Evolutionary conservation across 169 alveolate species (phyloP).

Genomic region (Toxoplasma gondii): DNA sequence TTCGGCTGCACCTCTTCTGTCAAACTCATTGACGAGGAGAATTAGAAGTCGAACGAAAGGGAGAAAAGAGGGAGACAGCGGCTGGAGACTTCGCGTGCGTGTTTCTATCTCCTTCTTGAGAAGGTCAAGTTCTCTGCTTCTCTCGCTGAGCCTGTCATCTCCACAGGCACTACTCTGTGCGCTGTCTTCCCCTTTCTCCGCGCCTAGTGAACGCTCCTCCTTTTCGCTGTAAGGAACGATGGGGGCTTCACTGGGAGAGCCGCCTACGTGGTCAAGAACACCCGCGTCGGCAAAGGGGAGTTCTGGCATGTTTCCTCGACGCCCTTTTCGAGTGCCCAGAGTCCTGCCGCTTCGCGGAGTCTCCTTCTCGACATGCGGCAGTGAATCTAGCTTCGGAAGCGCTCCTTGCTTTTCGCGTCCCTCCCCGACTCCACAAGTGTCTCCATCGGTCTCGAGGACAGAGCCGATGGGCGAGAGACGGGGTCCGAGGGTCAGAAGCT

Average conservation of each 20-base stretch:
- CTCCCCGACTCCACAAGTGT: background rate
- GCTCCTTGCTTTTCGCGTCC: background rate
- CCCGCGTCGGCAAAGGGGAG: background rate
- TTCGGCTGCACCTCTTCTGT: background rate
- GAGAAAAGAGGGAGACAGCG: background rate
- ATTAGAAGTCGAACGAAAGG: background rate
- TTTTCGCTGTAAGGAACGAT: background rate
- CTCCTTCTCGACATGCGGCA: background rate
- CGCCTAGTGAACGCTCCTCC: background rate
- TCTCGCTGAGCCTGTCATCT: background rate
- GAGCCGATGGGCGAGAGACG: background rate
- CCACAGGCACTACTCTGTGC: background rate
- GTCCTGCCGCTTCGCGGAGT: background rate
- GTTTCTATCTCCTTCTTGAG: background rate
- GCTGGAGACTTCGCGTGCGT: background rate
- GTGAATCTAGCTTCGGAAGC: background rate
- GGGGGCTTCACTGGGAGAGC: background rate
- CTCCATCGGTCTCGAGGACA: background rate
- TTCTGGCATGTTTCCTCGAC: background rate
- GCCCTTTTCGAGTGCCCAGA: background rate
- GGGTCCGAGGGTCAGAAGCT: background rate
- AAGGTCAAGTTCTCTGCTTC: background rate
- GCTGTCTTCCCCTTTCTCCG: background rate
- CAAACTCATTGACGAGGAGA: background rate
- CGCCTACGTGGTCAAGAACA: too few relatives aligned